phyloP scores from a whole-genome alignment of 345 rosid species.

The Camelina hispida region DNA sequence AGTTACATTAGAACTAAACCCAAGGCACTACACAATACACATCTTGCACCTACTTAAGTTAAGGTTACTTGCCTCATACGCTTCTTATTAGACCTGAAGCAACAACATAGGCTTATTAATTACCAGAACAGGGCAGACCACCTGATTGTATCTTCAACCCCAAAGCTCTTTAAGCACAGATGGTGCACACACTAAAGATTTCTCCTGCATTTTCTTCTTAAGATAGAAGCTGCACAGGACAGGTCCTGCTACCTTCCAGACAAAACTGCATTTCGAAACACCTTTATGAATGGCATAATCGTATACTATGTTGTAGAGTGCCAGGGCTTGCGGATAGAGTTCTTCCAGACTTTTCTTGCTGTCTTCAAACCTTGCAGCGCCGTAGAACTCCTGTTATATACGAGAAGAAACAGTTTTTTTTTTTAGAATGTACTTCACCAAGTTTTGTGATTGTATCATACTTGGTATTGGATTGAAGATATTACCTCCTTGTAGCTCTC shows the following conservation, averaged over 20 bases:
- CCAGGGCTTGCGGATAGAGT: constrained; percentile 54
- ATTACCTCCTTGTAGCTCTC: constrained; percentile 64
- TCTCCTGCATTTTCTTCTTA: constrained; percentile 27
- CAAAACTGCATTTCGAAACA: constrained; percentile 50
- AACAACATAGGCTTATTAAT: background rate
- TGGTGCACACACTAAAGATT: constrained; percentile 30
- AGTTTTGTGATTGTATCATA: background rate
- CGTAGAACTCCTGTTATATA: constrained; percentile 54
- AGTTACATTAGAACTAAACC: too few species aligned
- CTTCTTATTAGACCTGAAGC: background rate
- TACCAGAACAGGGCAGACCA: background rate
- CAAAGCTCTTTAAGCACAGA: constrained; percentile 54
- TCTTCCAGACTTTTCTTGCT: constrained; percentile 53
- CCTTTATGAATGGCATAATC: constrained; percentile 44
- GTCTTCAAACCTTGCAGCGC: constrained; percentile 52
- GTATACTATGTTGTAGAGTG: constrained; percentile 57
- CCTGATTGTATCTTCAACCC: constrained; percentile 14
- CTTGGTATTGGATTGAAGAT: constrained; percentile 7
- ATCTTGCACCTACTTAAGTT: too few species aligned
- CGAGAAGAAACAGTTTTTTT: background rate
- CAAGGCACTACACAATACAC: too few species aligned
- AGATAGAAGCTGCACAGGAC: constrained; percentile 54
- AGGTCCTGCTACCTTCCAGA: constrained; percentile 79
- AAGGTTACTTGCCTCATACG: background rate
- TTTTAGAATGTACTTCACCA: too few species aligned